Base-by-base conservation (phyloP, 2,329 filamentous ascomycete species). In the Penicillium sp. region DNA sequence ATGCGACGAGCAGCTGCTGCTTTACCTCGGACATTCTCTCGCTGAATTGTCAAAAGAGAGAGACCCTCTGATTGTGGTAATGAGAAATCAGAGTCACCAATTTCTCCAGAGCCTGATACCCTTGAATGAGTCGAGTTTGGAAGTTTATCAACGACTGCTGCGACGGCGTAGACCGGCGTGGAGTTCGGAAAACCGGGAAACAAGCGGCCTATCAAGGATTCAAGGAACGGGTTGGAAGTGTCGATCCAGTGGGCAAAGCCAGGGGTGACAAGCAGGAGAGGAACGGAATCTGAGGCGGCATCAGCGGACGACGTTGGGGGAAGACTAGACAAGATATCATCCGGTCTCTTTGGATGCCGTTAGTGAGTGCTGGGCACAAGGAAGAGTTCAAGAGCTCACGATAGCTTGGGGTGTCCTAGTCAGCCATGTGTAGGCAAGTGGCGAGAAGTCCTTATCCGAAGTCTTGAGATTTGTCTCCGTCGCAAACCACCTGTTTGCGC, bases 181-280 rank as follows among this genome's bases (percentile, higher is more conserved):
- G 31, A 26, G 2, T 47, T 52, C 1, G 51, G 18, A 10, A 60
- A 36, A 16, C 58, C 46, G 10, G 42, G 44, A 51, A 69, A 66
- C 8, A 72, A 45, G 31, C 59, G 61, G 42, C 60, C 61, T 29
- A 73, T 56, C 21, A 67, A 65, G 47, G 66, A 56, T 29, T 61
- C 58, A 4, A 74, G 60, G 36, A 74, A 72, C 7, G 57, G 42
- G 45, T 59, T 56, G 18, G 63, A 51, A n/a, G 66, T 49, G 45
- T 72, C 66, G 41, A 70, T 60, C 70, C 70, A 74, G 45, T 65
- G 60, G 6, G 72, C 70, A 46, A 74, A 73, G 9, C 60, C 58
- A 1, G 72, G 69, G 1, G 72, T 75, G 36, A 68, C 65, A 44
- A 75, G 65, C 21, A 75, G 51, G 34, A 75, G 42, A 15, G 70